Evolutionary conservation across 768 basidiomycete genomes (phyloP).

Genomic region (Cubamyces lactineus): DNA sequence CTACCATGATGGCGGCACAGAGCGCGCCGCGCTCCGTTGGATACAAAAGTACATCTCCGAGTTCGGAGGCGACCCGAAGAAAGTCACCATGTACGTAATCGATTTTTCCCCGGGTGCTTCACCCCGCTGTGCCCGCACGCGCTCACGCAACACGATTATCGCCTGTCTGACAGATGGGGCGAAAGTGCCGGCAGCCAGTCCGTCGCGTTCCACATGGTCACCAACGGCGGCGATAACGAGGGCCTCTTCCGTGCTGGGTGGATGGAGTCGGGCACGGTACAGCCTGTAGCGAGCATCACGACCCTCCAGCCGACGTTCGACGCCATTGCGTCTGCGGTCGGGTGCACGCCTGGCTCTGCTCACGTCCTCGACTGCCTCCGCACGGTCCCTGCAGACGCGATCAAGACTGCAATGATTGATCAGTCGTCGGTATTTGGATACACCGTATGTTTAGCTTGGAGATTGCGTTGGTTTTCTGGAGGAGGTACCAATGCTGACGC

Average conservation of each 20-base stretch:
- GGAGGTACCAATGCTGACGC: no score
- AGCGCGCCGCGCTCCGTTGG: conserved; percentile 45
- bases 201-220: conserved; percentile 33
- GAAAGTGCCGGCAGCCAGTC: conserved; percentile 42
- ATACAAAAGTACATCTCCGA: conserved; percentile 41
- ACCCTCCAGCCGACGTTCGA: conserved; percentile 45
- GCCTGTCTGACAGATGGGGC: conserved; percentile 29
- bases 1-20: conserved; percentile 1
- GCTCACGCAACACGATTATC: not conserved
- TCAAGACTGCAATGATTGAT: conserved; percentile 38
- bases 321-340: conserved; percentile 40
- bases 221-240: conserved; percentile 28
- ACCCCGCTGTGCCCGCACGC: no score
- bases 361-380: conserved; percentile 51
- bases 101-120: no score
- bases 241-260: conserved; percentile 38
- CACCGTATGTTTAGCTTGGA: conserved; percentile 38
- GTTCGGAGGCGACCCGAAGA: conserved; percentile 49
- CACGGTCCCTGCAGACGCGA: conserved; percentile 34
- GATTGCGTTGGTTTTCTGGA: no score
- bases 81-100: conserved; percentile 43
- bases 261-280: conserved; percentile 34
- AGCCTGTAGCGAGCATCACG: conserved; percentile 11
- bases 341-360: conserved; percentile 35
- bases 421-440: conserved; percentile 38